Percentiles rank a stretch among this genome's conserved stretches.
Evolutionary conservation across 192 early-diverging fungal species (phyloP).

Genomic region (Coemansia sp.): DNA sequence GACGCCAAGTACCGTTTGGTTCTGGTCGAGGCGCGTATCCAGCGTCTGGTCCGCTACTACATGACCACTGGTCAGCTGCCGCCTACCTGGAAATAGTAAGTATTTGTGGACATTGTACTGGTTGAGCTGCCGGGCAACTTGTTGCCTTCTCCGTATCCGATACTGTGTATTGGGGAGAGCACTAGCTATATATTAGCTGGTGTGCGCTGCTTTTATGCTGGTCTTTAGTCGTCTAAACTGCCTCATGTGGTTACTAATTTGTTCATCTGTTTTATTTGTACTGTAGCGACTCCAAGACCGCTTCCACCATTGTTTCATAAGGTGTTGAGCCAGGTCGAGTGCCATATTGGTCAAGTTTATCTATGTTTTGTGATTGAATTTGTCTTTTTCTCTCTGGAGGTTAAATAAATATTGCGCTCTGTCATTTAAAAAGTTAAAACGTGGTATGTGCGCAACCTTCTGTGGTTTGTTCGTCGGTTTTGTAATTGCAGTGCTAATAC

Average conservation of each 20-base stretch:
- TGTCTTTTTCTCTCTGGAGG: no score
- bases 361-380: no score
- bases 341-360: no score
- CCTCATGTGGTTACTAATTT: no score
- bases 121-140: conserved; percentile 26
- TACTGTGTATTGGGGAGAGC: conserved; percentile 1
- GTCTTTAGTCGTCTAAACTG: conserved; percentile 45
- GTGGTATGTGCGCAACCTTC: no score
- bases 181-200: no score
- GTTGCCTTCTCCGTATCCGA: conserved; percentile 8
- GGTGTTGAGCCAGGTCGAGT: background rate
- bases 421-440: no score
- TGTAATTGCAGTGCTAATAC: no score
- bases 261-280: background rate
- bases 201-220: conserved; percentile 26
- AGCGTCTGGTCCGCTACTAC: conserved; percentile 99
- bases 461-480: no score
- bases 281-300: conserved; percentile 62
- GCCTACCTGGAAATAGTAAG: conserved; percentile 98
- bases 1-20: conserved; percentile 99
- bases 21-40: conserved; percentile 97
- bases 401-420: no score
- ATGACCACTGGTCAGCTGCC: conserved; percentile 93
- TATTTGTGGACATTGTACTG: conserved; percentile 56
- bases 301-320: conserved; percentile 82